Conservation (phyloP, 805 yeast species). For the Candida caryicola region DNA sequence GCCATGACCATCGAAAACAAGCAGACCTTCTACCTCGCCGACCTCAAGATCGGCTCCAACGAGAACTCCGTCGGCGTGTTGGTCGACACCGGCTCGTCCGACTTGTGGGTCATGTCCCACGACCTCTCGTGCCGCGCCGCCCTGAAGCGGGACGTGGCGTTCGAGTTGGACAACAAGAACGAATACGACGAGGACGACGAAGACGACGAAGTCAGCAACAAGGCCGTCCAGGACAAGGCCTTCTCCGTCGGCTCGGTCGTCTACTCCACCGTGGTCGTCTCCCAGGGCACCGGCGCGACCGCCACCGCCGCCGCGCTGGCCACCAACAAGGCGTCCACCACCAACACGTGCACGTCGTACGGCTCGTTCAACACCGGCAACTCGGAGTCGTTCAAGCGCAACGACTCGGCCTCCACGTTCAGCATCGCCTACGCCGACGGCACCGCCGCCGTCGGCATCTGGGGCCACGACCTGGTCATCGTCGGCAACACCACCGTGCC, state of each 20-base stretch:
- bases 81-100: constrained; percentile 44
- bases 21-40: constrained; percentile 29
- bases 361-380: constrained; percentile 47
- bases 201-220: neutral
- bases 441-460: constrained; percentile 46
- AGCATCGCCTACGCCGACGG: constrained; percentile 48
- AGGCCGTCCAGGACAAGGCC: neutral
- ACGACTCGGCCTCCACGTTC: constrained; percentile 41
- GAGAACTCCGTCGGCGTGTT: constrained; percentile 27
- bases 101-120: constrained; percentile 40
- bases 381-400: constrained; percentile 39
- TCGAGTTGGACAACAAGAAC: neutral
- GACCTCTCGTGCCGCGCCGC: constrained; percentile 22
- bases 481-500: constrained; percentile 49
- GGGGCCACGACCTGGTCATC: constrained; percentile 60
- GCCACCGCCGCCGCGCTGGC: constrained; percentile 1
- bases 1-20: constrained; percentile 21
- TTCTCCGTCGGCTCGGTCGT: neutral
- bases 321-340: neutral
- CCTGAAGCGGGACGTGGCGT: constrained; percentile 4
- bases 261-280: neutral
- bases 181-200: neutral
- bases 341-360: constrained; percentile 41
- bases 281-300: neutral
- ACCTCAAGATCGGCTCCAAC: constrained; percentile 30